Evolutionary conservation across 2,329 filamentous ascomycete genomes (phyloP), one percentile per base, ranked within the genome.

Genomic region (Colletotrichum australisinense): DNA sequence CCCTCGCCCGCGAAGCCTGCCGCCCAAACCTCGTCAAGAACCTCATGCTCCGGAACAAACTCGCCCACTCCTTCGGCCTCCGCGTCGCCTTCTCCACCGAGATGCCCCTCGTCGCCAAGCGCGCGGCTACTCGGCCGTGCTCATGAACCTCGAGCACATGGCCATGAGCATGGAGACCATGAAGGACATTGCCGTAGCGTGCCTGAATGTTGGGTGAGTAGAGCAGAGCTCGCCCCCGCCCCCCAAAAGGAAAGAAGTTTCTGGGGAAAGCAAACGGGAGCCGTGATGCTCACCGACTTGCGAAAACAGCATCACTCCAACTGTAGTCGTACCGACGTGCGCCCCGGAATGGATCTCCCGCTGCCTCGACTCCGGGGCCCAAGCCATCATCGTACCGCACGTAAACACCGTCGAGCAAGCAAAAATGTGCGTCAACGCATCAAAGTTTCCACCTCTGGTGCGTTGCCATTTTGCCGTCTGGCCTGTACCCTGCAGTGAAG

Each of bases 281-380:
- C n/a, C n/a, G n/a, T n/a, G n/a, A n/a, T n/a, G n/a, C n/a, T n/a
- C n/a, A n/a, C n/a, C n/a, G n/a, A n/a, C n/a, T n/a, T n/a, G n/a
- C n/a, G n/a, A n/a, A n/a, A n/a, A n/a, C n/a, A n/a, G n/a, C 6
- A 69, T 69, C 22, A 70, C 68, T 0, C 63, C 68, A 0, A 67
- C 68, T 0, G 63, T 67, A 3, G 68, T 70, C 22, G 63, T 70
- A 1, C 68, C 68, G 5, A 70, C 68, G 7, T 70, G 68, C 32
- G 38, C 68, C 6, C 68, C 55, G 0, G 68, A 70, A 30, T 70
- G 68, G 68, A 70, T 70, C 28, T 70, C 68, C 1, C 71, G 87
- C 22, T 86, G 87, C n/a, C 80, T 88, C 38, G 87, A 88, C 70
- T 83, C 85, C 55, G 87, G 87, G 46, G 86, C 86, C 56, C 86